Conservation (phyloP, 2,329 filamentous ascomycete species). For the Fusarium lyarnte region DNA sequence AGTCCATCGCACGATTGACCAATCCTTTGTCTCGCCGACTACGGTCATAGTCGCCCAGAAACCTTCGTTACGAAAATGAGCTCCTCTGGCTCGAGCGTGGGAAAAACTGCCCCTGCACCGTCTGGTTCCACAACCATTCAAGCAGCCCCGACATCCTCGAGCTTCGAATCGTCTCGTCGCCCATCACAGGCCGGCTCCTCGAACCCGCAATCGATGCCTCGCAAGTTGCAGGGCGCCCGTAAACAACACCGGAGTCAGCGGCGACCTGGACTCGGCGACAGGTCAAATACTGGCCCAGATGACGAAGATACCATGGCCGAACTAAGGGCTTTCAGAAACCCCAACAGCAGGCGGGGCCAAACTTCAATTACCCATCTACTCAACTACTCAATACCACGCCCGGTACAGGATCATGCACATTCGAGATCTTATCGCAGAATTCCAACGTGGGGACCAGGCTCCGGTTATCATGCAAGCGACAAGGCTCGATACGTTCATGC, state of each 20-base stretch:
- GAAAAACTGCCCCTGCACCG: constrained; percentile 62
- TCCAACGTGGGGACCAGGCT: constrained; percentile 85
- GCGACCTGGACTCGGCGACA: constrained; percentile 64
- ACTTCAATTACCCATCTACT: constrained; percentile 97
- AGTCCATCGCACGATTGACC: constrained; percentile 18
- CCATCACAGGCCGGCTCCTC: constrained; percentile 51
- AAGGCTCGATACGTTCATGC: constrained; percentile 93
- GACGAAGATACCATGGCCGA: constrained; percentile 92
- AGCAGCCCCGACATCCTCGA: constrained; percentile 54
- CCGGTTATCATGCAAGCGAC: constrained; percentile 88
- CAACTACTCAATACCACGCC: constrained; percentile 85
- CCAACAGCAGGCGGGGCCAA: constrained; percentile 83
- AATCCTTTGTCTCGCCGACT: constrained; percentile 2
- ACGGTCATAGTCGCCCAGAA: neutral
- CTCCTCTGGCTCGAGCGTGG: constrained; percentile 48
- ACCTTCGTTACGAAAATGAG: constrained; percentile 45
- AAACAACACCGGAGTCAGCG: constrained; percentile 87
- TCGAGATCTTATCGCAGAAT: constrained; percentile 72
- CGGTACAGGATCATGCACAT: constrained; percentile 66
- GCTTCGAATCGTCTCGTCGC: constrained; percentile 62
- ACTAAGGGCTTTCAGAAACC: constrained; percentile 67
- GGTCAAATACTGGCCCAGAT: constrained; percentile 57
- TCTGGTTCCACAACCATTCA: constrained; percentile 53
- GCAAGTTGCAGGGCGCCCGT: constrained; percentile 79
- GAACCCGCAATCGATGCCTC: constrained; percentile 58